phyloP scores from a whole-genome alignment of 306 rosid genomes.

The Argentina anserina region DNA sequence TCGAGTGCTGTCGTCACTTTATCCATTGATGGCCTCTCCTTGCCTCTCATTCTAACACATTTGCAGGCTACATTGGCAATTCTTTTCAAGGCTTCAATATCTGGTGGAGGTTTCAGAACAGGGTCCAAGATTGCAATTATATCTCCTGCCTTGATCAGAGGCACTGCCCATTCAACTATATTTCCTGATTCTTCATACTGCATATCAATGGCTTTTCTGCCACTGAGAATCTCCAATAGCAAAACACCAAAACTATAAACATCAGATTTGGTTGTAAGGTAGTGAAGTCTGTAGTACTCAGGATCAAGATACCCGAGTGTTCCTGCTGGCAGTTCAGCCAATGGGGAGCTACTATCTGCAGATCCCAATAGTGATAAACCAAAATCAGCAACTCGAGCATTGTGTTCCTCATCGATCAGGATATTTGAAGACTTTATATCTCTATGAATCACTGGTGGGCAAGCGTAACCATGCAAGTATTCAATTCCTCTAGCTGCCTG shows the following conservation, averaged over 20 bases:
- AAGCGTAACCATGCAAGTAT: conserved; percentile 82
- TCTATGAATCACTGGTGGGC: conserved; percentile 88
- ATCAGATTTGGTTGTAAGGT: conserved; percentile 94
- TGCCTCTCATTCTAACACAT: conserved; percentile 95
- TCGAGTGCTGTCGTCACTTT: conserved; percentile 92
- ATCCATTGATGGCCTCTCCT: conserved; percentile 97
- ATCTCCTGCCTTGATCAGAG: conserved; percentile 70
- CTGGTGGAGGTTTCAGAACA: conserved; percentile 60
- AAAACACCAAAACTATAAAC: conserved; percentile 92
- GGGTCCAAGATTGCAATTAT: conserved; percentile 59
- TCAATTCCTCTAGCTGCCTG: conserved; percentile 95
- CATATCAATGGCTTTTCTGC: conserved; percentile 94
- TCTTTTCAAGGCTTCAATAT: conserved; percentile 75
- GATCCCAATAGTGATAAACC: conserved; percentile 84
- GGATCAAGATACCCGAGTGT: conserved; percentile 98
- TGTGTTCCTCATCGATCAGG: conserved; percentile 92
- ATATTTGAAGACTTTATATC: conserved; percentile 94
- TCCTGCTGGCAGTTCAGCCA: conserved; percentile 91
- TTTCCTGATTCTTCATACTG: conserved; percentile 76
- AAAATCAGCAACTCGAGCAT: conserved; percentile 93
- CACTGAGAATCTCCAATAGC: conserved; percentile 80
- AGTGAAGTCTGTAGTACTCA: conserved; percentile 93
- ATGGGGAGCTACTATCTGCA: conserved; percentile 77
- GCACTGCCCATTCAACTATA: conserved; percentile 96
- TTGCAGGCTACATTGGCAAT: conserved; percentile 90